Base-by-base conservation (phyloP, 2,329 filamentous ascomycete genomes). In the Botrytis pseudocinerea region DNA sequence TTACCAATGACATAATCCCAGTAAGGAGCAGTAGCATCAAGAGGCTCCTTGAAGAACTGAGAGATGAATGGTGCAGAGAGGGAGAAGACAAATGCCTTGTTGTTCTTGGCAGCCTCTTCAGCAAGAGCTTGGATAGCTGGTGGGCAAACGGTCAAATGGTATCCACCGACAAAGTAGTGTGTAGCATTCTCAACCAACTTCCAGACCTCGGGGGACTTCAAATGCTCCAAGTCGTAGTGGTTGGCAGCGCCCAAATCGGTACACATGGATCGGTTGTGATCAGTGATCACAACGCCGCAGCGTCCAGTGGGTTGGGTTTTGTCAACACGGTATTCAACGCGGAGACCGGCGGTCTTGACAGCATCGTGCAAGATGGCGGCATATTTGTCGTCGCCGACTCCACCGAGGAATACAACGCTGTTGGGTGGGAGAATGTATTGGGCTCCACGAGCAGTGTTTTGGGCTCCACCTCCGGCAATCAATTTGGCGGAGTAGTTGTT, bases 1-100 rank as follows among this genome's bases (percentile, higher is more conserved):
- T 99, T 99, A 81, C 95, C 95, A 82, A 99, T 93, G 75, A 98
- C 87, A 84, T 95, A 97, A 85, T 98, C 95, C 87, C 94, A 97
- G 89, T 97, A 98, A 44, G 93, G 92, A 70, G 94, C 87, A 71
- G 93, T 92, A 79, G 90, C 91, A 84, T 97, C 94, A 65, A 99
- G 89, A 77, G 90, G 92, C 68, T 98, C 95, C 88, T 98, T 98
- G 92, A 98, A 99, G 89, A 98, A 97, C 82, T 97, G 92, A 57
- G 92, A 87, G 81, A 99, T 97, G 87, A 99, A 99, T 74, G 96
- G 96, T 12, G 96, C 96, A 69, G 94, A 96, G 75, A 99, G 90
- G 78, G 94, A 97, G 79, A 99, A 90, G 79, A 95, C 90, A 83
- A 98, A 97, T 75, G 87, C 87, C 90, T 99, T 99, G 88, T 98